Percentiles rank a stretch among this genome's conserved stretches.
phyloP scores from a whole-genome alignment of 768 basidiomycete species.

The Rhodotorula toruloides region DNA sequence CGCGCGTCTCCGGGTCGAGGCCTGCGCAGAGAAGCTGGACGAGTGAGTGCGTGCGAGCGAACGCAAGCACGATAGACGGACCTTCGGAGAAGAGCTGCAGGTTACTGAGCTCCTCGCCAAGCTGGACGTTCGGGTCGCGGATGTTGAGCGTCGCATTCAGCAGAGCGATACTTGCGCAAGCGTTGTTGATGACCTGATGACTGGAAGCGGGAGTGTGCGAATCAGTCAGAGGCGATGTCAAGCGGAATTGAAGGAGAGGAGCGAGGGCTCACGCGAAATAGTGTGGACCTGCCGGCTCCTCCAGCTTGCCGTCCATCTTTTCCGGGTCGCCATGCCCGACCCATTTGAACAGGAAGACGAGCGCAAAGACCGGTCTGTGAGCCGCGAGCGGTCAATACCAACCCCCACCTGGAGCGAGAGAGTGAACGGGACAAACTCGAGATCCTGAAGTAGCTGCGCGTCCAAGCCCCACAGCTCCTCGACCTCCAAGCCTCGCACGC shows the following conservation, averaged over 20 bases:
- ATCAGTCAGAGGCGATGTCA: background rate
- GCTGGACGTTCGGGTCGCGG: constrained; percentile 18
- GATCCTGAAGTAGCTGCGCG: constrained; percentile 14
- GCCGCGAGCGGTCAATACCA: background rate
- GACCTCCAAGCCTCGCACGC: constrained; percentile 70
- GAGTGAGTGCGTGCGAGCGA: background rate
- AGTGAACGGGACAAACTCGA: background rate
- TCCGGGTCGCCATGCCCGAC: constrained; percentile 53
- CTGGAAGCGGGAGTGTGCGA: background rate
- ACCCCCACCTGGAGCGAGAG: background rate
- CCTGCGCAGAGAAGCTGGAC: constrained; percentile 47
- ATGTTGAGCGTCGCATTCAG: constrained; percentile 38
- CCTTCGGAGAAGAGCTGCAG: constrained; percentile 32
- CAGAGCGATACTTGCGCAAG: constrained; percentile 56
- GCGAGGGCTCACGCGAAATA: constrained; percentile 63
- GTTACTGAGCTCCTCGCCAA: constrained; percentile 35
- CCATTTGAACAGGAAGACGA: constrained; percentile 97
- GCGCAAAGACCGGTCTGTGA: constrained; percentile 70
- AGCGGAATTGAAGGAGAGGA: background rate
- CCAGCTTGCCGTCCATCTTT: constrained; percentile 39
- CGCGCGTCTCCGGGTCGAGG: constrained; percentile 65
- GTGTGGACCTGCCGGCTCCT: constrained; percentile 51
- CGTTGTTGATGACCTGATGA: constrained; percentile 78
- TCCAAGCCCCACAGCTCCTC: constrained; percentile 86
- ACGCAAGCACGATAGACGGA: background rate